A percentile compares a stretch with the other conserved stretches of the same genome.
These are phyloP conservation scores for Pseudocercospora musae DNA, from an alignment of 2,329 filamentous ascomycete species.

Conservation along the genomic window DNA sequence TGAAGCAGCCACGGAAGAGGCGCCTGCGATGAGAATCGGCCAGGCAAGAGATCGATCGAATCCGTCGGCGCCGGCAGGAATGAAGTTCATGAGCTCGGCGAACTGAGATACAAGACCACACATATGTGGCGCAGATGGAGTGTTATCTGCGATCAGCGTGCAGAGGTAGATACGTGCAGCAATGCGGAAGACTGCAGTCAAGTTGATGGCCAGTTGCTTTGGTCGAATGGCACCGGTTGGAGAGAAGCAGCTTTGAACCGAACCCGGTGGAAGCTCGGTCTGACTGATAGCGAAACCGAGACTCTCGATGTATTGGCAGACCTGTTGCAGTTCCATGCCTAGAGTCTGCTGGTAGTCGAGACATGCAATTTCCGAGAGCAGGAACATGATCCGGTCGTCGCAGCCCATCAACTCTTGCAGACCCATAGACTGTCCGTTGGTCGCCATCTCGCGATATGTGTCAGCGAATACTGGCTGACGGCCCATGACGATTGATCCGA, in stretches of 20 bases:
- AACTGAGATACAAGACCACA: slow-evolving; percentile 75
- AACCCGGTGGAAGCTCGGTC: slow-evolving; percentile 59
- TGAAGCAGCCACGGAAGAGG: slow-evolving; percentile 68
- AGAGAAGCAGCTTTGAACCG: slow-evolving; percentile 51
- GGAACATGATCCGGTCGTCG: slow-evolving; percentile 94
- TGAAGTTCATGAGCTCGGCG: slow-evolving; percentile 70
- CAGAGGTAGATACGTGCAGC: slow-evolving; percentile 96
- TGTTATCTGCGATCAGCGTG: slow-evolving; percentile 86
- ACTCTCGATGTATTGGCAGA: slow-evolving; percentile 86
- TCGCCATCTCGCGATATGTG: slow-evolving; percentile 92
- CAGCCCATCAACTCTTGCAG: slow-evolving; percentile 95
- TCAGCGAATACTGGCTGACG: slow-evolving; percentile 84
- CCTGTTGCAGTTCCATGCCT: slow-evolving; percentile 77
- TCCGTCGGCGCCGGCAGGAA: slow-evolving; percentile 75
- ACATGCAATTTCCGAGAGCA: slow-evolving; percentile 96
- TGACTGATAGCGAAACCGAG: slow-evolving; percentile 81
- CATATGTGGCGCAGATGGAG: slow-evolving; percentile 69
- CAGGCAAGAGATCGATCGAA: slow-evolving; percentile 90
- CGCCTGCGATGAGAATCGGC: slow-evolving; percentile 86
- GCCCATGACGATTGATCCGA: slow-evolving; percentile 88
- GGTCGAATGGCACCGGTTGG: slow-evolving; percentile 72
- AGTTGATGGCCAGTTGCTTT: slow-evolving; percentile 80
- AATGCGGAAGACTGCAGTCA: slow-evolving; percentile 85
- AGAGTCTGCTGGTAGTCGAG: slow-evolving; percentile 82
- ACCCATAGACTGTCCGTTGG: slow-evolving; percentile 63